Conservation (phyloP, 1,284 basidiomycete genomes). For the Ganoderma multipileum region DNA sequence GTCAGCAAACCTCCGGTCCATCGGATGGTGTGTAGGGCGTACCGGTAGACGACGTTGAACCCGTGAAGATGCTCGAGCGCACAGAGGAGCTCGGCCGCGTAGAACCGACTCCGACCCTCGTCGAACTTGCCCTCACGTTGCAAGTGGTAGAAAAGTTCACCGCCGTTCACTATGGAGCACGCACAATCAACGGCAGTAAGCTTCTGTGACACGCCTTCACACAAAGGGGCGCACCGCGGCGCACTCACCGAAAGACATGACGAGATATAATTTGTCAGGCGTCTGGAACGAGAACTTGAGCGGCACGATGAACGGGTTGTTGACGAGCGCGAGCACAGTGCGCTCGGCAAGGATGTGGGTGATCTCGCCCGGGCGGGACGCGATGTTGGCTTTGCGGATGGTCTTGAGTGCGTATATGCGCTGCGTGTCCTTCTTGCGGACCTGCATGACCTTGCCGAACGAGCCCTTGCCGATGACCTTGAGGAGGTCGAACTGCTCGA, state of each 20-base stretch:
- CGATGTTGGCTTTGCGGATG: conserved; percentile 98
- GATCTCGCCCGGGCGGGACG: conserved; percentile 94
- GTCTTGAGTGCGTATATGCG: conserved; percentile 99
- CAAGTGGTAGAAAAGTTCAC: conserved; percentile 97
- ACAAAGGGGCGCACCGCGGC: conserved; percentile 2
- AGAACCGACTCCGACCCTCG: conserved; percentile 93
- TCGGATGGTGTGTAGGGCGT: conserved; percentile 30
- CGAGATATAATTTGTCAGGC: conserved; percentile 96
- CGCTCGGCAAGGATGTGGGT: conserved; percentile 98
- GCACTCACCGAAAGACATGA: conserved; percentile 88
- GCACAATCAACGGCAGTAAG: conserved; percentile 1
- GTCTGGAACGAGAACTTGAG: conserved; percentile 99
- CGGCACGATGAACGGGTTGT: conserved; percentile 99
- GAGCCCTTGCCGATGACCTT: conserved; percentile 99
- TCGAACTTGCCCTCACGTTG: conserved; percentile 98
- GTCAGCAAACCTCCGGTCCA: conserved; percentile 9
- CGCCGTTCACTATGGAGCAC: conserved; percentile 81
- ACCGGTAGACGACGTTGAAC: conserved; percentile 99
- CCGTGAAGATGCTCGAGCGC: conserved; percentile 96
- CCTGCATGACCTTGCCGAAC: conserved; percentile 99
- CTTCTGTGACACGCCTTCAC: neutral
- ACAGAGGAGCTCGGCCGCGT: conserved; percentile 94
- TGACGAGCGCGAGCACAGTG: conserved; percentile 96
- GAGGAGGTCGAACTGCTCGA: conserved; percentile 96
- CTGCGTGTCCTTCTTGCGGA: conserved; percentile 97